Evolutionary conservation across 2,329 filamentous ascomycete species (phyloP).

Genomic region (Scopulariopsis brevicaulis): DNA sequence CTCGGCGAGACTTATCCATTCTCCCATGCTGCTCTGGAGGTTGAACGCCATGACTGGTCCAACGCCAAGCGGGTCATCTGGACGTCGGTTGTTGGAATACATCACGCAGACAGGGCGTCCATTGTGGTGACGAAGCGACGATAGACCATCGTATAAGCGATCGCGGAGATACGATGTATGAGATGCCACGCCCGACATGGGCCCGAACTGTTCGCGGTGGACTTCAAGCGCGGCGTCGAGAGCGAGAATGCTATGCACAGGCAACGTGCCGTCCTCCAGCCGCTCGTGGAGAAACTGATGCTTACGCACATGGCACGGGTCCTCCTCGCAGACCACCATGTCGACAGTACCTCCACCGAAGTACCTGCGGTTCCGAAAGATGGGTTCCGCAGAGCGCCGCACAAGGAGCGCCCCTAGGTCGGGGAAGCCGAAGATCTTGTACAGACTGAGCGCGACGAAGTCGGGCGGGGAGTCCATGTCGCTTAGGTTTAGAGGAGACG

Average conservation of each 20-base stretch:
- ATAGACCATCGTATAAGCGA: constrained; percentile 46
- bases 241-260: constrained; percentile 54
- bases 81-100: constrained; percentile 32
- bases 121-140: constrained; percentile 57
- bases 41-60: constrained; percentile 84
- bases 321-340: constrained; percentile 25
- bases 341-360: constrained; percentile 62
- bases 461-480: constrained; percentile 41
- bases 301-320: constrained; percentile 20
- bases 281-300: constrained; percentile 35
- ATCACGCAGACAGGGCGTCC: constrained; percentile 52
- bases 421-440: constrained; percentile 59
- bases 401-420: constrained; percentile 51
- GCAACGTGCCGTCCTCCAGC: constrained; percentile 56
- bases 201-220: constrained; percentile 42
- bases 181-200: constrained; percentile 49
- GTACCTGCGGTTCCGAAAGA: constrained; percentile 44
- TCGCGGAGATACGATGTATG: constrained; percentile 59
- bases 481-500: constrained; percentile 42
- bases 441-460: constrained; percentile 49
- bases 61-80: constrained; percentile 21
- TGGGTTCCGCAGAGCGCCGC: constrained; percentile 40
- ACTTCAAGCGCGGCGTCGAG: constrained; percentile 46
- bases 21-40: constrained; percentile 52
- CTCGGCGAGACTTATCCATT: constrained; percentile 72